These are phyloP conservation scores for Aureobasidium namibiae DNA, from an alignment of 2,329 filamentous ascomycete genomes.

Conservation along the genomic window DNA sequence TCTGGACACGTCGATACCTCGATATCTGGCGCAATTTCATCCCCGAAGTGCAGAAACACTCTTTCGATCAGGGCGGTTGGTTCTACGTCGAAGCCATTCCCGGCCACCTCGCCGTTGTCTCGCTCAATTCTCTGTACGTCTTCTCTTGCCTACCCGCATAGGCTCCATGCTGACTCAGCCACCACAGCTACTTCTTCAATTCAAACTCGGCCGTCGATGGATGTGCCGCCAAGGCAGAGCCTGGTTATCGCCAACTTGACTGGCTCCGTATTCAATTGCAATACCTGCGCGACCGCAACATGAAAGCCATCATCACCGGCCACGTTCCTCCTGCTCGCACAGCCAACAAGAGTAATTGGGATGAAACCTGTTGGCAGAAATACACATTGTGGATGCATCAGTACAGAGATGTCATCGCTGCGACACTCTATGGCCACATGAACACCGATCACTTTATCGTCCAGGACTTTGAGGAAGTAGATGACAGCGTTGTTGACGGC, in stretches of 20 bases:
- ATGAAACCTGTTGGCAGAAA: conserved; percentile 97
- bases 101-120: conserved; percentile 76
- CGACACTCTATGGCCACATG: conserved; percentile 85
- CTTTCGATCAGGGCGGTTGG: conserved; percentile 89
- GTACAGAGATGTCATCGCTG: conserved; percentile 81
- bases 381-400: conserved; percentile 86
- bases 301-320: conserved; percentile 91
- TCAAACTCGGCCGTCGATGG: conserved; percentile 92
- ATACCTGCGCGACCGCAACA: conserved; percentile 68
- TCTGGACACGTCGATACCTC: conserved; percentile 69
- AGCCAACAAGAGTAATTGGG: conserved; percentile 78
- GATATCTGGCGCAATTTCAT: conserved; percentile 81
- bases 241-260: conserved; percentile 90
- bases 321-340: conserved; percentile 90
- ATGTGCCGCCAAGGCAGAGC: conserved; percentile 68
- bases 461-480: conserved; percentile 72
- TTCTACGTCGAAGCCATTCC: conserved; percentile 91
- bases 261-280: conserved; percentile 89
- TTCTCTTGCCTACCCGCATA: background rate
- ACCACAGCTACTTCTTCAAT: conserved; percentile 68
- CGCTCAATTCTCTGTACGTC: conserved; percentile 71
- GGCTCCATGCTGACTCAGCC: background rate
- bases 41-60: conserved; percentile 82
- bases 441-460: conserved; percentile 97
- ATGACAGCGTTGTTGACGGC: conserved; percentile 45